These are phyloP conservation scores for Neurospora terricola DNA, from an alignment of 495 filamentous ascomycete species.

Conservation along the genomic window DNA sequence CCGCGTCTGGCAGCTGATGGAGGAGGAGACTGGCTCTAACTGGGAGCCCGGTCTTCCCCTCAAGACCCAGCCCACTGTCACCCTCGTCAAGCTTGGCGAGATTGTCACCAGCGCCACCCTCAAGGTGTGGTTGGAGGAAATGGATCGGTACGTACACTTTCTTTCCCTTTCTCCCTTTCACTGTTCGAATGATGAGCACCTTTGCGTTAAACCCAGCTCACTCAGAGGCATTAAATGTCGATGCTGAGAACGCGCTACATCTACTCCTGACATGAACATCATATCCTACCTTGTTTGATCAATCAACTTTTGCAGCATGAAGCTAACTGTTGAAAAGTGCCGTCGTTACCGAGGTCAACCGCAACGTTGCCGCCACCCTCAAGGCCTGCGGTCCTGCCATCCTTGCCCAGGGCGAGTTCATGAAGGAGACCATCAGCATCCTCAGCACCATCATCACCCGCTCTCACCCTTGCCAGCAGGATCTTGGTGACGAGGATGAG, in stretches of 20 bases:
- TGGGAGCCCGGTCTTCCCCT: conserved; percentile 86
- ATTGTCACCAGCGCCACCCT: conserved; percentile 79
- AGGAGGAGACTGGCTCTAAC: conserved; percentile 66
- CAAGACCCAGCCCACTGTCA: conserved; percentile 60
- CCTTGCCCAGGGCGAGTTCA: conserved; percentile 56
- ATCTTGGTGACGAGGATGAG: conserved; percentile 70
- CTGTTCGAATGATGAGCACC: conserved; percentile 68
- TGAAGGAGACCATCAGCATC: conserved; percentile 48
- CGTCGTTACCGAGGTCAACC: conserved; percentile 90
- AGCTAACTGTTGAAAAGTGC: conserved; percentile 50
- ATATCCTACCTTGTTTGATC: not conserved
- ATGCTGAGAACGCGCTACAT: conserved; percentile 79
- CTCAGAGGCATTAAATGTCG: conserved; percentile 76
- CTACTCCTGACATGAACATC: conserved; percentile 21
- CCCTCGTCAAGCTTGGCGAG: conserved; percentile 78
- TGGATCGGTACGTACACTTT: conserved; percentile 66
- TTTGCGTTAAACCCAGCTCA: conserved; percentile 98
- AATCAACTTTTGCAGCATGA: not conserved
- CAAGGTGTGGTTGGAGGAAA: conserved; percentile 76
- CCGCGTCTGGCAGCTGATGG: conserved; percentile 76
- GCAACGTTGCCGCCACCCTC: conserved; percentile 84
- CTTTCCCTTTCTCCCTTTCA: conserved; percentile 4
- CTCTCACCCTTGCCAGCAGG: conserved; percentile 84
- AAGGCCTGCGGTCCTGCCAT: conserved; percentile 87
- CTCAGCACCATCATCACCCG: conserved; percentile 73